Base-by-base conservation (phyloP, 768 basidiomycete species). In the Suillus decipiens region DNA sequence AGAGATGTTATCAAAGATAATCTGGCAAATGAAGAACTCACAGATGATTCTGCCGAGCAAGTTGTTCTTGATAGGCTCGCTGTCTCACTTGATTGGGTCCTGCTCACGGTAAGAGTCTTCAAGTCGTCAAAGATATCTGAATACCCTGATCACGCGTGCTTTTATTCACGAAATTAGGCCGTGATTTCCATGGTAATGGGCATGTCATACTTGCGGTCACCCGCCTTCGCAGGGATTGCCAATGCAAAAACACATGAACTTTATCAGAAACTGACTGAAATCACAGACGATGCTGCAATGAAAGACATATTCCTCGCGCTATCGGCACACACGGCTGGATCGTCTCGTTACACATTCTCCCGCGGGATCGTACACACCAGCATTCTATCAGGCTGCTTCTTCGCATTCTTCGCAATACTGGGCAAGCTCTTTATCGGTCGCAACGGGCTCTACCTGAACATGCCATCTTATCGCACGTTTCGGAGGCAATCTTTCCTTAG, bases 21-120 rank as follows among this genome's bases (percentile, higher is more conserved):
- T 12, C 10, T 33, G 2, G 19, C 51, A 34, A 5, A n/a, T 19
- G 39, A 41, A 12, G 39, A 57, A 41, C 17, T 28, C 15, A 17
- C 41, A 12, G 24, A 57, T 6, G 24, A 57, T 24, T 10, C 39
- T 6, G 9, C 56, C 10, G 56, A 41, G 22, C 28, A 28, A 28
- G 24, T 17, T 28, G 28, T 1, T 31, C 37, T 57, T 19, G 56
- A 57, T 24, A 57, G 17, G 39, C 17, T 41, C 41, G 24, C 11
- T 39, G 56, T 57, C 39, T 39, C 28, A 19, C 56, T 57, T 41
- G 39, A 57, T 11, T 39, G 56, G 56, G 31, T 28, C 24, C 24
- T 57, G 11, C 5, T 57, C 14, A 19, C 56, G 3, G 56, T 57
- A 39, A 19, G 39, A 28, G 28, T 28, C 28, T 57, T 3, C 39